phyloP scores from a whole-genome alignment of 108 stramenopile species.

The Cyclotella sp. region DNA sequence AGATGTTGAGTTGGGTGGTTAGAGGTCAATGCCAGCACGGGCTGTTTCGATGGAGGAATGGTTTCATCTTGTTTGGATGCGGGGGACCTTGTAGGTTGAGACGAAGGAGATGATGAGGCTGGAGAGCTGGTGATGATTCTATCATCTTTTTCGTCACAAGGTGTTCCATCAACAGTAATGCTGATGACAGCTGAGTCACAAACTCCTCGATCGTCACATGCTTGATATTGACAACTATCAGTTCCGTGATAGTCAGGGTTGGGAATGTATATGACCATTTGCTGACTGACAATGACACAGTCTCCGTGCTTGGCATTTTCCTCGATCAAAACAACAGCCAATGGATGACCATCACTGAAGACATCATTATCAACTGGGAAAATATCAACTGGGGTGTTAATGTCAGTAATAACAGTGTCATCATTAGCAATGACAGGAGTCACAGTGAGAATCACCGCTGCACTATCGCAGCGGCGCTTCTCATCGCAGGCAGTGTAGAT shows the following conservation, averaged over 20 bases:
- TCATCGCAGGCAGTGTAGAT: constrained; percentile 35
- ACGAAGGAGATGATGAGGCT: too few relatives aligned
- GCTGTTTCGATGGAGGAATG: too few relatives aligned
- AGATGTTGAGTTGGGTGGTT: too few relatives aligned
- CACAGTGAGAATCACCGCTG: constrained; percentile 18
- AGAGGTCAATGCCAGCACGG: too few relatives aligned
- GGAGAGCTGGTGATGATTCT: too few relatives aligned
- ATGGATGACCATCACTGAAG: constrained; percentile 6
- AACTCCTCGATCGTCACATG: constrained; percentile 26
- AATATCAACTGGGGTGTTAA: constrained; percentile 22
- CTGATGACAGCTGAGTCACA: constrained; percentile 25
- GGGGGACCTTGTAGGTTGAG: too few relatives aligned
- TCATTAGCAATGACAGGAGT: constrained; percentile 21
- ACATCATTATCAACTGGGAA: constrained; percentile 28
- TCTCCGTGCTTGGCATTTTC: constrained; percentile 17
- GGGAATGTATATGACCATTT: constrained; percentile 32
- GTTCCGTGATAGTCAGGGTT: constrained; percentile 18
- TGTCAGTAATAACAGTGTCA: constrained; percentile 23
- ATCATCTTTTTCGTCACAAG: constrained; percentile 15
- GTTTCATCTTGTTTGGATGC: too few relatives aligned
- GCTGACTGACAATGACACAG: constrained; percentile 18
- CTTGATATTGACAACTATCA: constrained; percentile 28
- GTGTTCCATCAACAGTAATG: constrained; percentile 11
- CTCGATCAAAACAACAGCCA: constrained; percentile 7
- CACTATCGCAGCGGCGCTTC: constrained; percentile 15